phyloP scores from a whole-genome alignment of 2,329 filamentous ascomycete genomes.

The Endoconidiophora polonica region DNA sequence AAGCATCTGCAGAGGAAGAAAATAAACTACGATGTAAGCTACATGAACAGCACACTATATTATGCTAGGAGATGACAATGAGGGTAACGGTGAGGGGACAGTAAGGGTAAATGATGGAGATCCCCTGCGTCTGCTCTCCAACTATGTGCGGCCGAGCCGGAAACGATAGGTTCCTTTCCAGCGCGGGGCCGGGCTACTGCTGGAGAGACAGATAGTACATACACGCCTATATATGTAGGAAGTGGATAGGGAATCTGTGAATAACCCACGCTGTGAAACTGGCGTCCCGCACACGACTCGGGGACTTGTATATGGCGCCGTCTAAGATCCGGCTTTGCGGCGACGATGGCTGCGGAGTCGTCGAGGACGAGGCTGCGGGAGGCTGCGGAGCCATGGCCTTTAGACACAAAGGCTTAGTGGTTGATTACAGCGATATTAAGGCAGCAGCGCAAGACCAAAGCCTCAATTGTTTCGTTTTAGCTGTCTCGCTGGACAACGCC shows the following conservation, averaged over 20 bases:
- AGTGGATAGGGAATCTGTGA: constrained; percentile 23
- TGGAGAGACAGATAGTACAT: not conserved
- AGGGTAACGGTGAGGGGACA: not conserved
- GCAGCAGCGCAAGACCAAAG: too few species aligned
- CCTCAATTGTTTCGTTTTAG: not conserved
- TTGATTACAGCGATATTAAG: too few species aligned
- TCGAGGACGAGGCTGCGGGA: not conserved
- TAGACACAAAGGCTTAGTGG: not conserved
- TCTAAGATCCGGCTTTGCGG: constrained; percentile 14
- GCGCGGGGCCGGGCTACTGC: not conserved
- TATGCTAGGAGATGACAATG: not conserved
- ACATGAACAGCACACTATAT: not conserved
- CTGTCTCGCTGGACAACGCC: not conserved
- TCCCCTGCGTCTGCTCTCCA: too few species aligned
- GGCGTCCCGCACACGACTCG: constrained; percentile 29
- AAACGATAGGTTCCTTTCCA: too few species aligned
- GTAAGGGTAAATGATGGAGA: not conserved
- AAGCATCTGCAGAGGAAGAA: constrained; percentile 9
- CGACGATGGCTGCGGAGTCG: not conserved
- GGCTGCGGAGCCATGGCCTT: not conserved
- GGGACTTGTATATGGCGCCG: constrained; percentile 25
- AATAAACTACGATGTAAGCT: not conserved
- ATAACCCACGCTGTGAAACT: constrained; percentile 33
- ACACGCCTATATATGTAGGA: not conserved
- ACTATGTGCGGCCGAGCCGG: too few species aligned